Conservation (phyloP, 2,329 filamentous ascomycete genomes). For the Cladophialophora yegresii region DNA sequence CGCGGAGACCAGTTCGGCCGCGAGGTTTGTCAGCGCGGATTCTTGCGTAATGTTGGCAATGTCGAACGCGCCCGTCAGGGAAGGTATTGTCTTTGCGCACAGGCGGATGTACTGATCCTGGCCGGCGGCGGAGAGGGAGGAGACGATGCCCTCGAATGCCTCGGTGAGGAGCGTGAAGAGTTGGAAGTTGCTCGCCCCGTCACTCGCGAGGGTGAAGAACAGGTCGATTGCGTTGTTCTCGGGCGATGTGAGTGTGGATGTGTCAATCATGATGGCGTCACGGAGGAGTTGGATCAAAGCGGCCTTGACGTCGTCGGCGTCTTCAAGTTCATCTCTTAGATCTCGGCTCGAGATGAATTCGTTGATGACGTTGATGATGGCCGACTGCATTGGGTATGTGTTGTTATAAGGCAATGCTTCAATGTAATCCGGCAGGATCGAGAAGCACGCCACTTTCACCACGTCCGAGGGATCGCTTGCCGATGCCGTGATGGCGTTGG, state of each 20-base stretch:
- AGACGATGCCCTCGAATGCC: slow-evolving; percentile 83
- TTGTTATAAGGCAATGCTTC: slow-evolving; percentile 54
- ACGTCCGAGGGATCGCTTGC: slow-evolving; percentile 77
- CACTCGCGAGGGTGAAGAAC: slow-evolving; percentile 84
- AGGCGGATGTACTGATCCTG: slow-evolving; percentile 72
- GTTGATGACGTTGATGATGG: slow-evolving; percentile 62
- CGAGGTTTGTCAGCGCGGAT: slow-evolving; percentile 79
- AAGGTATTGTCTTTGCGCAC: slow-evolving; percentile 83
- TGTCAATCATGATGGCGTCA: slow-evolving; percentile 78
- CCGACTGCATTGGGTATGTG: slow-evolving; percentile 61
- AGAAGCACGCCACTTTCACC: slow-evolving; percentile 88
- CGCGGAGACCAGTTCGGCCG: slow-evolving; percentile 78
- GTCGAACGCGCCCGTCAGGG: slow-evolving; percentile 84
- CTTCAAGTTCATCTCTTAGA: slow-evolving; percentile 71
- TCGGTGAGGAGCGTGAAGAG: slow-evolving; percentile 84
- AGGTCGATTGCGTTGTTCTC: slow-evolving; percentile 72
- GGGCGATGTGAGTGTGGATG: slow-evolving; percentile 64
- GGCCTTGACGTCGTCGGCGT: slow-evolving; percentile 88
- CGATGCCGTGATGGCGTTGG: slow-evolving; percentile 71
- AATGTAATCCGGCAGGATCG: slow-evolving; percentile 72
- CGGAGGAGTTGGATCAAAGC: slow-evolving; percentile 84
- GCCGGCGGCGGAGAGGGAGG: slow-evolving; percentile 52
- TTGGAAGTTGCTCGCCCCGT: slow-evolving; percentile 87
- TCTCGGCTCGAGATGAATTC: slow-evolving; percentile 80
- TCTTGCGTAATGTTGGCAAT: slow-evolving; percentile 83